phyloP scores from a whole-genome alignment of 2,329 filamentous ascomycete genomes.

The Myriosclerotinia duriaeana region DNA sequence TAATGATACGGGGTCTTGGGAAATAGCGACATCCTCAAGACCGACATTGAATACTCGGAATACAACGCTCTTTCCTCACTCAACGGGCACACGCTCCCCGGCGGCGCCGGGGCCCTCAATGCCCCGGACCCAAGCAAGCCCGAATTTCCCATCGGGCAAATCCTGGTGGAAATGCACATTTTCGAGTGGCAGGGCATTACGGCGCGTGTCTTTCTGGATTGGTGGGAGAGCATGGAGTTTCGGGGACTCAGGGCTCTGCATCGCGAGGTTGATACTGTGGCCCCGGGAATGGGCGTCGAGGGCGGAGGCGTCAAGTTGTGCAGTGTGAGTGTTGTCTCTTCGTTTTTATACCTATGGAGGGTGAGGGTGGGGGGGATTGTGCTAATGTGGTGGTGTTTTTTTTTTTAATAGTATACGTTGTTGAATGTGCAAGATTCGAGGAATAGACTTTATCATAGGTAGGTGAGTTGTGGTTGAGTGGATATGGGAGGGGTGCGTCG shows the following conservation, averaged over 20 bases:
- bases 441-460: conserved; percentile 16
- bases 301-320: conserved; percentile 31
- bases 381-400: background rate
- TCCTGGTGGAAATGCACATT: conserved; percentile 36
- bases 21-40: conserved; percentile 44
- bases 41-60: conserved; percentile 44
- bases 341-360: background rate
- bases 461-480: background rate
- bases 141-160: conserved; percentile 35
- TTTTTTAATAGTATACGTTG: conserved; percentile 15
- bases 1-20: background rate
- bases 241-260: conserved; percentile 36
- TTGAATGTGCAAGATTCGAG: conserved; percentile 10
- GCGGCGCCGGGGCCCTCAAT: conserved; percentile 8
- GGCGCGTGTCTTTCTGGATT: conserved; percentile 33
- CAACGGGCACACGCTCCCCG: conserved; percentile 22
- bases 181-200: conserved; percentile 30
- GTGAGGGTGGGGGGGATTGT: background rate
- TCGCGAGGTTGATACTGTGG: conserved; percentile 37
- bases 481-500: background rate
- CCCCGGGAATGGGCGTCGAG: conserved; percentile 31
- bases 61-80: conserved; percentile 41
- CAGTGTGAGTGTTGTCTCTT: conserved; percentile 23
- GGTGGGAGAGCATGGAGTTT: conserved; percentile 39
- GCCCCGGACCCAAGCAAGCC: conserved; percentile 24